phyloP scores from a whole-genome alignment of 305 asterid genomes.

The Vinca major region DNA sequence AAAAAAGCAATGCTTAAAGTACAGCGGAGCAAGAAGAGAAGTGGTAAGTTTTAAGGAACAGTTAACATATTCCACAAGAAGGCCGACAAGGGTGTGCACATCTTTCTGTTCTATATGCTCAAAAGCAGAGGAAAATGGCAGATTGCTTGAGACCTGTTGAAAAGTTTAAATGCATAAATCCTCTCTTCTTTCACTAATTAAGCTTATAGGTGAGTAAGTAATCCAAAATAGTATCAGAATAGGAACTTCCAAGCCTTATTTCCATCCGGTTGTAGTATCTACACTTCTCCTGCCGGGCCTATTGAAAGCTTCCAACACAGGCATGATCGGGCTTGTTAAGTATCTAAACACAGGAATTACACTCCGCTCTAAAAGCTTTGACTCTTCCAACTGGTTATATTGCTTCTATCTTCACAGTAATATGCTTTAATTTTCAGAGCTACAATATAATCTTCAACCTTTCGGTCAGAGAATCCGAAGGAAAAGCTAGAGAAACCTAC shows the following conservation, averaged over 20 bases:
- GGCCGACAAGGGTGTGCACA: background rate
- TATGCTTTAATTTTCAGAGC: background rate
- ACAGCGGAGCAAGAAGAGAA: background rate
- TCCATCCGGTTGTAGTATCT: background rate
- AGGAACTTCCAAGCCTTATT: background rate
- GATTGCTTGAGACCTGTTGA: background rate
- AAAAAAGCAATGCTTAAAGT: background rate
- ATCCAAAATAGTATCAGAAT: background rate
- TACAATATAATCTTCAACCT: background rate
- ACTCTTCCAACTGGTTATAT: background rate
- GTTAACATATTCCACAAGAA: background rate
- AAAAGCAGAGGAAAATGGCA: background rate
- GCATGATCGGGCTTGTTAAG: background rate
- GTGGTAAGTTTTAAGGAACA: background rate
- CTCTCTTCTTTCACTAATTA: background rate
- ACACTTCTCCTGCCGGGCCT: background rate
- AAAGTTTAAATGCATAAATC: background rate
- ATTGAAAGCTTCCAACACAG: background rate
- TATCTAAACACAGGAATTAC: no score
- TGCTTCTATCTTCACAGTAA: no score
- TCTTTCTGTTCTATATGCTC: background rate
- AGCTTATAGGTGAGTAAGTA: background rate
- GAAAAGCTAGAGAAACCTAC: conserved; percentile 24
- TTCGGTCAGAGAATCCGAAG: background rate
- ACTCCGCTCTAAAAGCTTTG: background rate